Evolutionary conservation across 768 basidiomycete species (phyloP).

Genomic region (Pholiota conissans): DNA sequence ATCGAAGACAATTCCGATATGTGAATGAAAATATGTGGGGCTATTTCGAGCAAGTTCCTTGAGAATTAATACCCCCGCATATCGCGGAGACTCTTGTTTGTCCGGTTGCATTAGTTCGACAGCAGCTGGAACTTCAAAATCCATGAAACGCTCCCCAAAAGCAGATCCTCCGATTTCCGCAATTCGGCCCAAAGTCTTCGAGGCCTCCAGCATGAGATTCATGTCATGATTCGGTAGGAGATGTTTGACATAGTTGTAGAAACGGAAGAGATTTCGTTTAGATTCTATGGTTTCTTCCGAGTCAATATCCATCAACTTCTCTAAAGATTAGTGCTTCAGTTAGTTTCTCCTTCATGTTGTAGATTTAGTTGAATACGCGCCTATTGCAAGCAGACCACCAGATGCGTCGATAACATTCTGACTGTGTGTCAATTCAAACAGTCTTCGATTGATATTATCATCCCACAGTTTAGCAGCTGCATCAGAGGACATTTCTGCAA

Average conservation of each 20-base stretch:
- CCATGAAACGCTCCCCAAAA: conserved; percentile 89
- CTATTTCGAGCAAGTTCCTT: conserved; percentile 93
- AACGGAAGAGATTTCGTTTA: conserved; percentile 77
- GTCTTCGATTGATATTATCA: conserved; percentile 73
- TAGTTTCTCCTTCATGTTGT: background rate
- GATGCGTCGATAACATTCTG: conserved; percentile 77
- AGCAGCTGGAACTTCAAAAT: conserved; percentile 83
- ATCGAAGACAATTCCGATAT: conserved; percentile 86
- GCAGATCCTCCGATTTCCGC: conserved; percentile 79
- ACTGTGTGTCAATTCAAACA: conserved; percentile 85
- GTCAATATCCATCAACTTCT: conserved; percentile 75
- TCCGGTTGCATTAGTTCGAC: conserved; percentile 80
- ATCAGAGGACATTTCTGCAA: conserved; percentile 82
- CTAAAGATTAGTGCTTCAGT: conserved; percentile 30
- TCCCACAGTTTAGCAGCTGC: conserved; percentile 84
- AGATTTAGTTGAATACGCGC: conserved; percentile 37
- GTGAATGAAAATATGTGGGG: conserved; percentile 82
- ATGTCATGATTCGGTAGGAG: conserved; percentile 90
- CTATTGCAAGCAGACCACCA: conserved; percentile 87
- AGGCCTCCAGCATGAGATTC: conserved; percentile 91
- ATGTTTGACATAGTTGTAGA: conserved; percentile 92
- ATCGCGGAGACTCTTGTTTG: conserved; percentile 81
- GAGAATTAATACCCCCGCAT: conserved; percentile 91
- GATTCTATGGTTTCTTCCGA: conserved; percentile 82
- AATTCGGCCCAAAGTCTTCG: conserved; percentile 89